Base-by-base conservation (phyloP, 768 basidiomycete genomes). In the Hypholoma sublateritium region DNA sequence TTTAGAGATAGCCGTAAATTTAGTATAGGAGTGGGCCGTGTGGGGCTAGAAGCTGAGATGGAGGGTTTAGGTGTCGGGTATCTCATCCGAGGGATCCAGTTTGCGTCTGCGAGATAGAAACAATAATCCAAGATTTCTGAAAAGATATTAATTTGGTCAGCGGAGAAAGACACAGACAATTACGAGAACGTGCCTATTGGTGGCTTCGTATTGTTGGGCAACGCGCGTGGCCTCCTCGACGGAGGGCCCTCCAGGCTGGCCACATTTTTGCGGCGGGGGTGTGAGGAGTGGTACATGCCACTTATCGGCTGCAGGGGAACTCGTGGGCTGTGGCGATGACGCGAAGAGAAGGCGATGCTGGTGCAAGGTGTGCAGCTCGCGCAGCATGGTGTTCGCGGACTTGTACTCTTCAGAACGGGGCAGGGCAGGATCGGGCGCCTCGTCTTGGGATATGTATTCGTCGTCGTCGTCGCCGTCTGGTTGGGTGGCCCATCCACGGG, bases 341-440 rank as follows among this genome's bases (percentile, higher is more conserved):
- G 73, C 61, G 62, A 77, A 84, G 22, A 84, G 56, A 34, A 83
- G 72, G 49, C 88, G 79, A 64, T 89, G 86, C 53, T 87, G 83
- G 61, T 88, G 79, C 21, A 86, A 76, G 37, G 83, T 77, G 62
- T 92, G 90, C 50, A 91, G 67, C 63, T 91, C 84, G 55, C 87
- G 84, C 36, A 93, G 80, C 60, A 89, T 72, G 46, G 62, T 79
- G 70, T 93, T 93, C 55, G 81, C 74, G 32, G 75, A 72, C 65
- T 80, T 80, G 73, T 92, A 93, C 59, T 80, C 50, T 72, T 63
- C 72, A 64, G 50, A 63, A 49, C 52, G 46, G 47, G 47, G 60
- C 4, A 41, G 8, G 13, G 50, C 4, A 2, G 49, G 54, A 25
- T 48, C 28, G n/a, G n/a, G 36, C 9, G 53, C 45, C 19, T 66